Evolutionary conservation across 2,329 filamentous ascomycete genomes (phyloP).

Genomic region (Claviceps quebecensis): DNA sequence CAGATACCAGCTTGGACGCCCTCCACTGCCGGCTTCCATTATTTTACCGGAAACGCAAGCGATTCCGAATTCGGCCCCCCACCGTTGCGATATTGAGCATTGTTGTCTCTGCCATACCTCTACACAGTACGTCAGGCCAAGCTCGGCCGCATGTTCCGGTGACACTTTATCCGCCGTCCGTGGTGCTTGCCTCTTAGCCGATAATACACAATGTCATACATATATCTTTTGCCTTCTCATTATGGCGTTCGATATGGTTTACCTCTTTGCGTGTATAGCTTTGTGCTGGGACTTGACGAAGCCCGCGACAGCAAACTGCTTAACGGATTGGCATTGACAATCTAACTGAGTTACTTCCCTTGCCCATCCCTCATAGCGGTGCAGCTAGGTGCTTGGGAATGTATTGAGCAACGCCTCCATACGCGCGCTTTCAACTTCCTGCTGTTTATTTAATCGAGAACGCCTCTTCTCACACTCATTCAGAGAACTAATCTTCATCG

Average conservation of each 20-base stretch:
- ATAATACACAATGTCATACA: not conserved
- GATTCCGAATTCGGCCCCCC: not conserved
- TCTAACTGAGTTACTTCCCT: not conserved
- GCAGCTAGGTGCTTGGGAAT: not conserved
- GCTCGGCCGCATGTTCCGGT: not conserved
- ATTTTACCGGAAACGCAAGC: not conserved
- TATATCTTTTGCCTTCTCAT: not conserved
- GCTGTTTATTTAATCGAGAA: not conserved
- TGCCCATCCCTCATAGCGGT: not conserved
- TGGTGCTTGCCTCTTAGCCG: not conserved
- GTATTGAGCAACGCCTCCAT: not conserved
- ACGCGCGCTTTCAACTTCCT: not conserved
- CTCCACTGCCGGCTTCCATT: not conserved
- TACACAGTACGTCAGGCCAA: not conserved
- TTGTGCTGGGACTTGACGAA: not conserved
- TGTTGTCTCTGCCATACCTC: not conserved
- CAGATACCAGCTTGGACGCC: not conserved
- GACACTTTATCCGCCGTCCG: not conserved
- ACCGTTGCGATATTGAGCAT: not conserved
- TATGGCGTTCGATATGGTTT: not conserved
- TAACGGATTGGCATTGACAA: not conserved
- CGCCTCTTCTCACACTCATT: not conserved
- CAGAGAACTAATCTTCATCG: not conserved
- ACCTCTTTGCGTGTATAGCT: not conserved
- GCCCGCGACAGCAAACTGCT: constrained; percentile 1